Conservation (phyloP, 805 yeast species). For the Phaffomyces opuntiae region DNA sequence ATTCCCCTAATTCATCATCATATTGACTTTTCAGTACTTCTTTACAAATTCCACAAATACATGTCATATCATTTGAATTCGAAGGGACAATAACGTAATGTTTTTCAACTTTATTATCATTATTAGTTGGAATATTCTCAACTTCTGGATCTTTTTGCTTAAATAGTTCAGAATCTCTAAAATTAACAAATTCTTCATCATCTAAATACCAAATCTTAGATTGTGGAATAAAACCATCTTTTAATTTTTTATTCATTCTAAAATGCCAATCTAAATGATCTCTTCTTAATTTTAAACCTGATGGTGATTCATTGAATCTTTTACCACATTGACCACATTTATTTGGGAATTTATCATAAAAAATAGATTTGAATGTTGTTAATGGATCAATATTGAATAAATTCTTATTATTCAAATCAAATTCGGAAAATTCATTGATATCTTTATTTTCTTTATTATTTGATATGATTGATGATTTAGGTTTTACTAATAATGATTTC, state of each 20-base stretch:
- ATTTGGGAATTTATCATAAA: slow-evolving; percentile 40
- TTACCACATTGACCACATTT: slow-evolving; percentile 90
- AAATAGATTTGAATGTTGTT: slow-evolving; percentile 20
- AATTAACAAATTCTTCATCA: slow-evolving; percentile 63
- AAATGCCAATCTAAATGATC: slow-evolving; percentile 95
- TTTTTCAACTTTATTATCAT: slow-evolving; percentile 18
- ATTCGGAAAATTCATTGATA: slow-evolving; percentile 11
- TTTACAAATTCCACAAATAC: slow-evolving; percentile 63
- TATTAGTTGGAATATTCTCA: slow-evolving; percentile 6
- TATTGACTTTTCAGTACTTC: slow-evolving; percentile 59
- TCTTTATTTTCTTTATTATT: not conserved
- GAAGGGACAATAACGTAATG: slow-evolving; percentile 62
- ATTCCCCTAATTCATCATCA: slow-evolving; percentile 69
- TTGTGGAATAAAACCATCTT: slow-evolving; percentile 48
- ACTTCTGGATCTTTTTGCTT: slow-evolving; percentile 9
- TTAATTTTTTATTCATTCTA: slow-evolving; percentile 75
- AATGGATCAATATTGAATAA: slow-evolving; percentile 37
- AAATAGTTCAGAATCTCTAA: slow-evolving; percentile 56
- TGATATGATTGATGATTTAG: not conserved
- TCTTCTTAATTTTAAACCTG: slow-evolving; percentile 46
- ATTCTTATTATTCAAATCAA: slow-evolving; percentile 24
- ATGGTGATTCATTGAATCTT: slow-evolving; percentile 58
- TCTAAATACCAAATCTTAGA: slow-evolving; percentile 79
- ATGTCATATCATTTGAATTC: slow-evolving; percentile 48
- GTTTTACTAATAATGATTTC: slow-evolving; percentile 5